A percentile compares a stretch with the other conserved stretches of the same genome.
Conservation (phyloP, 345 rosid species). For the Hevea brasiliensis region DNA sequence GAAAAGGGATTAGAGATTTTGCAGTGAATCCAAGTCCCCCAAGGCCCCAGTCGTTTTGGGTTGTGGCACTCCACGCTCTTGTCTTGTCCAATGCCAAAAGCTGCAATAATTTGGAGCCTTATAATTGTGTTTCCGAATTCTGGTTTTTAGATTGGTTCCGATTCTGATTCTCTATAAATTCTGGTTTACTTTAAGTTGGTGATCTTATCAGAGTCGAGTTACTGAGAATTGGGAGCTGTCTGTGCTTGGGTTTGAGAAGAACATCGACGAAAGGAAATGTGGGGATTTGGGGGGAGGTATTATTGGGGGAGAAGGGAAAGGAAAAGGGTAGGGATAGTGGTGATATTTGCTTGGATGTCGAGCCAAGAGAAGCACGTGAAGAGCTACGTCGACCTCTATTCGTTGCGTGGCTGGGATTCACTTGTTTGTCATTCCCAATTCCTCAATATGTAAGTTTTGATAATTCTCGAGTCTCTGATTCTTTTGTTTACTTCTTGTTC, state of each 20-base stretch:
- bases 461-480: neutral
- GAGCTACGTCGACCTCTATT: slow-evolving; percentile 61
- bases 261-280: slow-evolving; percentile 39
- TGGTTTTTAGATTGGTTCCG: neutral
- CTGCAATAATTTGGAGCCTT: too few relatives aligned
- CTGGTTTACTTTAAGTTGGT: neutral
- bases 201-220: neutral
- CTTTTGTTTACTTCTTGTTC: neutral
- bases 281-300: slow-evolving; percentile 79
- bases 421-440: slow-evolving; percentile 84
- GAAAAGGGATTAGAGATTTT: neutral
- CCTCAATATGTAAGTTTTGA: slow-evolving; percentile 59
- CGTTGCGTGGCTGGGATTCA: slow-evolving; percentile 71
- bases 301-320: slow-evolving; percentile 68
- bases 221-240: neutral
- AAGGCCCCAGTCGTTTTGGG: neutral
- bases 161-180: neutral
- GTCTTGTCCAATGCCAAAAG: neutral
- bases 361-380: slow-evolving; percentile 71
- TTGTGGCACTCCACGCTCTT: neutral
- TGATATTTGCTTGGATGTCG: slow-evolving; percentile 87
- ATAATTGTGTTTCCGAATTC: neutral
- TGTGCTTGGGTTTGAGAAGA: neutral
- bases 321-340: slow-evolving; percentile 61
- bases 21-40: neutral